Evolutionary conservation across 306 rosid species (phyloP).

Genomic region (Canavalia ensiformis): DNA sequence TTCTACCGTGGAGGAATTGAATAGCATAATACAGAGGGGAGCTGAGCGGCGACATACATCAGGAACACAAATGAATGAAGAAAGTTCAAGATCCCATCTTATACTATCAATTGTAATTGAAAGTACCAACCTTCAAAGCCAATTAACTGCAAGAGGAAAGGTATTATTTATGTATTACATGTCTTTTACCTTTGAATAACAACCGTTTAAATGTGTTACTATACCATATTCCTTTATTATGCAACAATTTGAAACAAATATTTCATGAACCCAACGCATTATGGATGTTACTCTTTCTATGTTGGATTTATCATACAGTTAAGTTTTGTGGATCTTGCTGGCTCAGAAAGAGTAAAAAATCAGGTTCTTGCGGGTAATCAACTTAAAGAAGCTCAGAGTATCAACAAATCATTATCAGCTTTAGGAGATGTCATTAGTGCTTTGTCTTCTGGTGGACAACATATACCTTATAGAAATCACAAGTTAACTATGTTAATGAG

Average conservation of each 20-base stretch:
- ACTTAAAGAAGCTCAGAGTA: constrained; percentile 98
- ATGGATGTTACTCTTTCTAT: constrained; percentile 12
- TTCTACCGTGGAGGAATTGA: constrained; percentile 78
- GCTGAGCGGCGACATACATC: constrained; percentile 81
- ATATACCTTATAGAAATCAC: constrained; percentile 93
- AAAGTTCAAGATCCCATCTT: constrained; percentile 95
- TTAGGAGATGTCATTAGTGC: constrained; percentile 95
- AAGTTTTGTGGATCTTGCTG: constrained; percentile 99
- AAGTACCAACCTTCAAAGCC: constrained; percentile 93
- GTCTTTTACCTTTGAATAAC: neutral
- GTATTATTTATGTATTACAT: constrained; percentile 50
- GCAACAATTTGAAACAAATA: constrained; percentile 12
- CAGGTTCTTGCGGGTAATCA: constrained; percentile 87
- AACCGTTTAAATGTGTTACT: neutral
- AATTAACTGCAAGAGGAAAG: constrained; percentile 93
- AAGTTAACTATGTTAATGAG: constrained; percentile 98
- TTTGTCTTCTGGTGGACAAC: constrained; percentile 85
- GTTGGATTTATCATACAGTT: constrained; percentile 60
- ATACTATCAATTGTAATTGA: constrained; percentile 85
- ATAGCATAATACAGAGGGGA: constrained; percentile 77
- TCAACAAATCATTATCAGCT: constrained; percentile 96
- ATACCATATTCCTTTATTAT: constrained; percentile 3
- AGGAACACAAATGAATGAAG: constrained; percentile 92
- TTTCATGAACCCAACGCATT: constrained; percentile 6
- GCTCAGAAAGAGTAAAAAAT: constrained; percentile 95